Conservation (phyloP, 2,329 filamentous ascomycete species). For the Aurifilum marmelostoma region DNA sequence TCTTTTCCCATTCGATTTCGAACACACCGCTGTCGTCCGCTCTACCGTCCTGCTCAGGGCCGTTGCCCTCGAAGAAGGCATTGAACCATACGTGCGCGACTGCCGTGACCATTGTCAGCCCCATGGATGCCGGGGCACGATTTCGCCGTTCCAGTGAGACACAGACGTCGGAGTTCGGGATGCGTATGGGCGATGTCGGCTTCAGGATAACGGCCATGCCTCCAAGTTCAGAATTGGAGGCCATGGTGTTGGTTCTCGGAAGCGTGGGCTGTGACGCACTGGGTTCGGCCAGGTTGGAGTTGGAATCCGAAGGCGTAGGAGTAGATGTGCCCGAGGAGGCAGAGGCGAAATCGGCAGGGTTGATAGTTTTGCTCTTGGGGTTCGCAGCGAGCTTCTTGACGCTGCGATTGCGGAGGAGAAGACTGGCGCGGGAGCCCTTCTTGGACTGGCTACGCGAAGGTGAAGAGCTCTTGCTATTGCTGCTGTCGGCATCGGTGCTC, state of each 20-base stretch:
- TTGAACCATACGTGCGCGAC: constrained; percentile 99
- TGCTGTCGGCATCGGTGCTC: constrained; percentile 22
- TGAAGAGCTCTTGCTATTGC: constrained; percentile 31
- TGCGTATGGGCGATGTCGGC: constrained; percentile 66
- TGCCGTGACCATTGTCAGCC: constrained; percentile 87
- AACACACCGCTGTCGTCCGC: constrained; percentile 69
- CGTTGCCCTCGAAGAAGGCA: constrained; percentile 83
- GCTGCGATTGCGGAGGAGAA: constrained; percentile 25
- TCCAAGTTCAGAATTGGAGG: constrained; percentile 54
- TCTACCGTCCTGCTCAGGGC: constrained; percentile 67
- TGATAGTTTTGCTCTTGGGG: constrained; percentile 37
- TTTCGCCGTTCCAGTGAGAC: constrained; percentile 88
- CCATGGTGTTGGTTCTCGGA: constrained; percentile 28
- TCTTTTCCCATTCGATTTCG: constrained; percentile 62
- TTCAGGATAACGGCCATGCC: constrained; percentile 79
- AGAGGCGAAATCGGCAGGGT: constrained; percentile 30
- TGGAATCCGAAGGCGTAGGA: constrained; percentile 25
- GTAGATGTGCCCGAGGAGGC: constrained; percentile 21
- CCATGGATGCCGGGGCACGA: constrained; percentile 74
- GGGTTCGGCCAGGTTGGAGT: constrained; percentile 21
- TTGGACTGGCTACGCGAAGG: constrained; percentile 33
- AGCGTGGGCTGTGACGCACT: constrained; percentile 24
- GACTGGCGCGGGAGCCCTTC: constrained; percentile 30
- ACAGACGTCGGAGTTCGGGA: constrained; percentile 85
- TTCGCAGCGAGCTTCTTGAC: constrained; percentile 27